Evolutionary conservation across 257 asterid genomes (phyloP), one percentile per base, ranked within the genome.

Genomic region (Capsicum pubescens): DNA sequence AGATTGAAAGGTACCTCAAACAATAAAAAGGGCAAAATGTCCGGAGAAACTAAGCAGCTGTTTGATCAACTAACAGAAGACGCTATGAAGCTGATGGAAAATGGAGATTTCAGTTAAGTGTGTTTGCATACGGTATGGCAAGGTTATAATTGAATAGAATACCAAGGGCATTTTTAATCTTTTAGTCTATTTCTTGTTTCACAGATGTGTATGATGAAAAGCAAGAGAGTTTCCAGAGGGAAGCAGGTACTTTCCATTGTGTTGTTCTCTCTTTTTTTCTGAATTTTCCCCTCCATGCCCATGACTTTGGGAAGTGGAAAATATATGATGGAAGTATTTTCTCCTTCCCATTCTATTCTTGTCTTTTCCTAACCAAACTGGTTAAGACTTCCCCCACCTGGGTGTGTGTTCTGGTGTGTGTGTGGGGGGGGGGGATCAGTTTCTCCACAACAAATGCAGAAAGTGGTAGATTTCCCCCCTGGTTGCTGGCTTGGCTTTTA

Each of bases 1-100:
- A 97, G 99, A 90, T 87, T 97, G 86, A 97, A 93, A 89, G 99
- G 99, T 52, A 87, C 89, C 70, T 90, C 99, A 76, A 89, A 91
- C 83, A 91, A 92, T 86, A 93, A 88, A 90, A 95, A 92, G 91
- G 95, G 91, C 84, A 97, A 95, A 87, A 97, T 97, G 99, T 87
- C 99, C 26, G 87, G 87, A 72, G 97, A 90, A 90, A 94, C 91
- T 32, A 95, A 97, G 88, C 88, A 78, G 81, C 85, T 90, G 52
- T 97, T 97, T 91, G 99, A 97, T 87, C 93, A 93, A 90, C 97
- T 97, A 81, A 97, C 99, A 82, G 99, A 95, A 83, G 99, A 97
- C 93, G 99, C 99, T 59, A 91, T 92, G 97, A 90, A 86, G 84
- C 91, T 97, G 86, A 77, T 97, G 97, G 98, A 95, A 87, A 93